Conservation (phyloP, 805 yeast species). For the Middelhovenomyces tepae region DNA sequence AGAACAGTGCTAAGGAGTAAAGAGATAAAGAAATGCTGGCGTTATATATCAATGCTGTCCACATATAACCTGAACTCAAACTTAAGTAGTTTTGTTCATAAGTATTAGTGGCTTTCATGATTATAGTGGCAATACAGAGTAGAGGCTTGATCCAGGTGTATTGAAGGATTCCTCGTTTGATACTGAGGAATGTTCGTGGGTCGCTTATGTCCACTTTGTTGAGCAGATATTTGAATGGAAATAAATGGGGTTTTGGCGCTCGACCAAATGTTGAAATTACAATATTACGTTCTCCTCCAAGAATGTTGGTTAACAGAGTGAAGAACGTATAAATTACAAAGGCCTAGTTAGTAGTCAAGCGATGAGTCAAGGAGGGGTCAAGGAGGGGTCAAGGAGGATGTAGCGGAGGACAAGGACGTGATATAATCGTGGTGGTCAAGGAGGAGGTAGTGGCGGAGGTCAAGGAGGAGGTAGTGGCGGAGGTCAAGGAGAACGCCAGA, state of each 20-base stretch:
- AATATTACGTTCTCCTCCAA: conserved; percentile 89
- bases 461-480: too few relatives aligned
- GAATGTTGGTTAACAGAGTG: conserved; percentile 65
- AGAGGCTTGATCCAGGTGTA: conserved; percentile 93
- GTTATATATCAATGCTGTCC: conserved; percentile 68
- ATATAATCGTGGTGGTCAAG: too few relatives aligned
- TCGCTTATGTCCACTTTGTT: conserved; percentile 73
- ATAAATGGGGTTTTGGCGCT: conserved; percentile 58
- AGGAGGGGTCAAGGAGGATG: too few relatives aligned
- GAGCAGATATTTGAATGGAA: conserved; percentile 38
- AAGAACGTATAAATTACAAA: conserved; percentile 92
- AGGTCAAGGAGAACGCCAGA: too few relatives aligned
- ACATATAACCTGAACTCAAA: conserved; percentile 42
- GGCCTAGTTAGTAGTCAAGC: too few relatives aligned
- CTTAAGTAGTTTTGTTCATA: conserved; percentile 46
- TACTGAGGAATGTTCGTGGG: conserved; percentile 63
- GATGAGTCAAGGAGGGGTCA: neutral
- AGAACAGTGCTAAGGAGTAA: conserved; percentile 79
- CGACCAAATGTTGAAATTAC: conserved; percentile 64
- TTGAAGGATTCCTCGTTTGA: conserved; percentile 83
- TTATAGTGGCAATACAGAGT: conserved; percentile 48
- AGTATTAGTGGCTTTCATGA: conserved; percentile 38
- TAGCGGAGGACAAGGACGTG: too few relatives aligned
- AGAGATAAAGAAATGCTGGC: conserved; percentile 71
- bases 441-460: too few relatives aligned